Evolutionary conservation across 139 green algal genomes (phyloP).

Genomic region (Auxenochlorella pyrenoidosa): DNA sequence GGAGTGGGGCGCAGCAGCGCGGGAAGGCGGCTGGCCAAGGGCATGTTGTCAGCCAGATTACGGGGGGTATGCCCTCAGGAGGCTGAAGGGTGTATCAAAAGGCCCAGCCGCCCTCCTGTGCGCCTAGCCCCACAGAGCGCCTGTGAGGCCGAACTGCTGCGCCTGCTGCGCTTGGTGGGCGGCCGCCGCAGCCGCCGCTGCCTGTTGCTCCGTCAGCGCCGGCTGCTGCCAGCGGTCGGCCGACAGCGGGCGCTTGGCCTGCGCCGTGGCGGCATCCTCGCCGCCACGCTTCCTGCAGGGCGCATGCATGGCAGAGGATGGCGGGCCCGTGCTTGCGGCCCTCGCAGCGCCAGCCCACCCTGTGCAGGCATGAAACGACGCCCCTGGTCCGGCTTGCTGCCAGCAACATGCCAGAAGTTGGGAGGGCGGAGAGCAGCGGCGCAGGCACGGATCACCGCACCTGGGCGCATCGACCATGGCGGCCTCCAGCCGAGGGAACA

Average conservation of each 20-base stretch:
- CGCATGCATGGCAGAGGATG: neutral
- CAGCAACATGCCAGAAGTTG: too few relatives aligned
- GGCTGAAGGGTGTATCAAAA: neutral
- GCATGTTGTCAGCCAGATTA: neutral
- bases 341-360: neutral
- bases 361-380: neutral
- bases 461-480: constrained; percentile 11
- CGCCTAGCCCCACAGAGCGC: neutral
- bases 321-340: too few relatives aligned
- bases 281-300: constrained; percentile 25
- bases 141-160: neutral
- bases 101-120: neutral
- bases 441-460: neutral
- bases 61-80: neutral
- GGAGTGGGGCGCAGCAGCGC: neutral
- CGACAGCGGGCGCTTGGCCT: constrained; percentile 9
- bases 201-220: neutral
- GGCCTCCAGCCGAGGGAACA: constrained; percentile 16
- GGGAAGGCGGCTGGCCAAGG: neutral
- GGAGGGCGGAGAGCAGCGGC: too few relatives aligned
- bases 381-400: neutral
- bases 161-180: neutral
- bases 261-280: neutral
- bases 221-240: constrained; percentile 5
- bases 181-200: neutral